Evolutionary conservation across 2,329 filamentous ascomycete species (phyloP).

Genomic region (Botrytis fabae): DNA sequence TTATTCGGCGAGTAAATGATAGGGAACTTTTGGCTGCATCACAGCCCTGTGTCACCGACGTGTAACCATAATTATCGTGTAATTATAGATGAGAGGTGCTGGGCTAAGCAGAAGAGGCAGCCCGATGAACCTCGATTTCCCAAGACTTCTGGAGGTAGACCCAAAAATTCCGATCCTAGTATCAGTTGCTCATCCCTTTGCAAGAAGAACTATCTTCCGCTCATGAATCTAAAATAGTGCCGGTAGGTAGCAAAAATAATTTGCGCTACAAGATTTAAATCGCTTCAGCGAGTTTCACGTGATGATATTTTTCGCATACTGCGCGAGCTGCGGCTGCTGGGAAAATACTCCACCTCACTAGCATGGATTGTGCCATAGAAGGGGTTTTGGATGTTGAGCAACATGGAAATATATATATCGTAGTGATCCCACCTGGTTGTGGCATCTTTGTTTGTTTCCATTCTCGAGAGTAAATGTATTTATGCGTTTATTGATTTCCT

Average conservation of each 20-base stretch:
- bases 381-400: conserved; percentile 5
- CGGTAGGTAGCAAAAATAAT: not conserved
- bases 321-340: conserved; percentile 15
- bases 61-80: not conserved
- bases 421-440: not conserved
- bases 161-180: not conserved
- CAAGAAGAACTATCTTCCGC: conserved; percentile 3
- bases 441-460: not conserved
- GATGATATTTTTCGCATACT: conserved; percentile 5
- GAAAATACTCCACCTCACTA: conserved; percentile 17
- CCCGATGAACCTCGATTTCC: not conserved
- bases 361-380: conserved; percentile 10
- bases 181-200: not conserved
- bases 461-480: not conserved
- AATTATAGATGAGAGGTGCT: not conserved
- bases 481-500: not conserved
- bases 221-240: not conserved
- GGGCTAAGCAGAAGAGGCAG: not conserved
- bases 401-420: conserved; percentile 5
- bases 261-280: not conserved
- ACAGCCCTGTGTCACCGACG: not conserved
- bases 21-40: not conserved
- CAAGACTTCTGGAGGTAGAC: not conserved
- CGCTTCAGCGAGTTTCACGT: conserved; percentile 9
- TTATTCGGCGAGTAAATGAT: not conserved